These are phyloP conservation scores for Zelopaecilomyces penicillatus DNA, from an alignment of 2,329 filamentous ascomycete genomes.

Conservation along the genomic window DNA sequence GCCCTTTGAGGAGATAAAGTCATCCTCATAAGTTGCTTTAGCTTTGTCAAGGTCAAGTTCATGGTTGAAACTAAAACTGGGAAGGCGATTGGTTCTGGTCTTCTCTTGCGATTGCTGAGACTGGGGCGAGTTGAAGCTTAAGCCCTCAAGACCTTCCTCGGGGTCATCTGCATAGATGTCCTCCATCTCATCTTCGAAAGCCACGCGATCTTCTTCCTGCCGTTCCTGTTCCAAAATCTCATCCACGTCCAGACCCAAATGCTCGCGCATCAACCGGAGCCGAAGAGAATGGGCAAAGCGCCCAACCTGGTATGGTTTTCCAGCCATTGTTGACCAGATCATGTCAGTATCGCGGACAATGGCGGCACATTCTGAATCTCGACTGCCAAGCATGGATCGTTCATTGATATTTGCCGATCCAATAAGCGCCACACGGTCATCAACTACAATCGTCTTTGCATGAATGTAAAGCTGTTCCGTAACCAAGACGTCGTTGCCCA, in stretches of 20 bases:
- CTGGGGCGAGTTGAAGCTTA: slow-evolving; percentile 1
- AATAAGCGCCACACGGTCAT: slow-evolving; percentile 87
- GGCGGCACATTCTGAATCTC: slow-evolving; percentile 87
- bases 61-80: slow-evolving; percentile 73
- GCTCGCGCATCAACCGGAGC: slow-evolving; percentile 90
- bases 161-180: slow-evolving; percentile 49
- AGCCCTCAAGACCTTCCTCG: slow-evolving; percentile 11
- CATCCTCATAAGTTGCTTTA: slow-evolving; percentile 34
- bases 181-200: slow-evolving; percentile 52
- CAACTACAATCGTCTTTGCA: slow-evolving; percentile 92
- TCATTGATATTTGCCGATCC: slow-evolving; percentile 99
- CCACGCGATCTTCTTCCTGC: slow-evolving; percentile 53
- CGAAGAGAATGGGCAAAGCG: slow-evolving; percentile 89
- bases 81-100: slow-evolving; percentile 15
- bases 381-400: slow-evolving; percentile 82
- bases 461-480: slow-evolving; percentile 98
- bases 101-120: slow-evolving; percentile 34
- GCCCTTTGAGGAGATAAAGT: slow-evolving; percentile 11
- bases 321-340: slow-evolving; percentile 85
- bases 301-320: slow-evolving; percentile 79
- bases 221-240: slow-evolving; percentile 75
- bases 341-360: slow-evolving; percentile 90
- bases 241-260: slow-evolving; percentile 92
- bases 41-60: slow-evolving; percentile 42
- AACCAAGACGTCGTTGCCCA: slow-evolving; percentile 74